A percentile compares a stretch with the other conserved stretches of the same genome.
These are phyloP conservation scores for Pseudodiploospora longispora DNA, from an alignment of 2,329 filamentous ascomycete species.

Conservation along the genomic window DNA sequence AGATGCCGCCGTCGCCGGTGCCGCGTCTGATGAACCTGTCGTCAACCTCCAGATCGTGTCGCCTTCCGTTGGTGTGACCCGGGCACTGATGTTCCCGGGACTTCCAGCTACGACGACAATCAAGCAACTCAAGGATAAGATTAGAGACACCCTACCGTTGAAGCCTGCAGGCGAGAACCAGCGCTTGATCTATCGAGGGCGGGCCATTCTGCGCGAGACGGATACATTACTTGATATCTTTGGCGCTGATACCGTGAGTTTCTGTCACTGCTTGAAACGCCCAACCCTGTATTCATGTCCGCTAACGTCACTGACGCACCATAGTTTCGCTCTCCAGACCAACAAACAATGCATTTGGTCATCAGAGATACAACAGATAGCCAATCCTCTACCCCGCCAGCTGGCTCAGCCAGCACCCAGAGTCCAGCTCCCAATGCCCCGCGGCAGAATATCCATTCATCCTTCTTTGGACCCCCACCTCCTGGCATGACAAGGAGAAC, in stretches of 20 bases:
- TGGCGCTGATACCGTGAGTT: slow-evolving; percentile 43
- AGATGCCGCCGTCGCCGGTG: slow-evolving; percentile 9
- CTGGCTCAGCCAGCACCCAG: slow-evolving; percentile 16
- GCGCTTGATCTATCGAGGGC: slow-evolving; percentile 53
- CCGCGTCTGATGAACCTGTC: slow-evolving; percentile 25
- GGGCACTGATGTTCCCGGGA: slow-evolving; percentile 40
- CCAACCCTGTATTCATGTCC: not conserved
- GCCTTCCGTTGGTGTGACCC: slow-evolving; percentile 45
- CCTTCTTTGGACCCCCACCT: slow-evolving; percentile 15
- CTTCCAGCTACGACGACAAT: slow-evolving; percentile 45
- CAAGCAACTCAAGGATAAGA: slow-evolving; percentile 49
- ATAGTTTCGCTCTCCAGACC: slow-evolving; percentile 36
- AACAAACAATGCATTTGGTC: slow-evolving; percentile 47
- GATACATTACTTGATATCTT: slow-evolving; percentile 51
- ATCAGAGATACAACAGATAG: slow-evolving; percentile 32
- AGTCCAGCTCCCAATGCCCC: slow-evolving; percentile 19
- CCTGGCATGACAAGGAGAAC: slow-evolving; percentile 21
- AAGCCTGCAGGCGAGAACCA: slow-evolving; percentile 47
- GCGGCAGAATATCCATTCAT: slow-evolving; percentile 7
- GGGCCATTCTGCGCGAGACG: slow-evolving; percentile 44
- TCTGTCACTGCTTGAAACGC: not conserved
- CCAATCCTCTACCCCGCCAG: slow-evolving; percentile 17
- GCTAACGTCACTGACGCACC: slow-evolving; percentile 4
- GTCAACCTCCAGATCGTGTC: slow-evolving; percentile 53
- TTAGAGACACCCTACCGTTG: slow-evolving; percentile 42